Evolutionary conservation across 164 flowering plant species (phyloP), one percentile per base, ranked within the genome.

Genomic region (Macadamia integrifolia): DNA sequence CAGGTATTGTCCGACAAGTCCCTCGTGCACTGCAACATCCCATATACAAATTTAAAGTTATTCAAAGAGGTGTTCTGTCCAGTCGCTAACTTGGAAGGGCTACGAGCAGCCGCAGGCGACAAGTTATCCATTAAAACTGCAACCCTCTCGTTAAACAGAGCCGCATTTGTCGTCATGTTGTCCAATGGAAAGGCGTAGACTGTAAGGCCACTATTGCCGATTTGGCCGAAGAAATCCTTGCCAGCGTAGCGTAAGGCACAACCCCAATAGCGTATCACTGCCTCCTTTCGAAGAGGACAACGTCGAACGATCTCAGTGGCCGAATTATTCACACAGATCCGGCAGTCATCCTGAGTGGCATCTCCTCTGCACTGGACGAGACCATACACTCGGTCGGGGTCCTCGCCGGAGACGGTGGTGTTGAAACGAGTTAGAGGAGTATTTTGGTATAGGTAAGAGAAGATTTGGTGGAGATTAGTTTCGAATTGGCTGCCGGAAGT

Each of bases 401-500:
- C 23, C 14, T 9, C 11, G 17, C 64, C 64, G 6, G 6, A 9
- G 7, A 9, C 28, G 3, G 64, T 17, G 9, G 14, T 49, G 64
- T 44, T 46, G 58, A 46, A 60, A 8, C 58, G 58, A 5, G 14
- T 49, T 14, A 17, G 9, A 15, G 64, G n/a, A 4, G 43, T 58
- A 5, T 49, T 68, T 23, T 58, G 6, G 64, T 44, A 32, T n/a
- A 60, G 18, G 8, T 58, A 48, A 31, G 56, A 11, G 56, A 52
- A 32, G 35, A 68, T 57, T 46, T n/a, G 57, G 56, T 59, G 31
- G 58, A 60, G 64, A n/a, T 68, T 68, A 46, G 58, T 17, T 32
- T 60, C 64, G 9, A 59, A 68, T 68, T 68, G 57, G 64, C 58
- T 68, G n/a, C 70, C 64, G 3, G 70, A 59, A 59, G 70, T 68